Percentiles rank a stretch among this genome's conserved stretches.
Conservation (phyloP, 176 grass and related monocot genomes). For the Phragmites australis region DNA sequence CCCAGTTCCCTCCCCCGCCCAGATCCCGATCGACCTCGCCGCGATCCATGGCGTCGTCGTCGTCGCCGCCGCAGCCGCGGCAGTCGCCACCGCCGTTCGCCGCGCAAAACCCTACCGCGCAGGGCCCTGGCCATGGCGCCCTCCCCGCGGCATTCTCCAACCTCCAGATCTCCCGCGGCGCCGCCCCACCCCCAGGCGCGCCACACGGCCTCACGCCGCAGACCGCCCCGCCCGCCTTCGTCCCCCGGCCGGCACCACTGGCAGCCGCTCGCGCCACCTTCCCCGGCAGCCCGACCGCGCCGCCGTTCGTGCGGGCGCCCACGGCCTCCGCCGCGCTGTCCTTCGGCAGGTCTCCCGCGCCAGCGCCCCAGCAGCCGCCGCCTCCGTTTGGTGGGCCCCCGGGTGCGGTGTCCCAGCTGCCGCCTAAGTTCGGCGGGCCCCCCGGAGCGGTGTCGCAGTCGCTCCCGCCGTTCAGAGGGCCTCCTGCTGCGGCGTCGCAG, state of each 20-base stretch:
- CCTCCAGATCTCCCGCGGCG: slow-evolving; percentile 57
- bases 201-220: slow-evolving; percentile 36
- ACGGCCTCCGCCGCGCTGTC: not conserved
- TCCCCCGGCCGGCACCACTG: slow-evolving; percentile 20
- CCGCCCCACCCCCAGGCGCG: not conserved
- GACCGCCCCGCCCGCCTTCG: slow-evolving; percentile 32
- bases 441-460: not conserved
- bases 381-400: slow-evolving; percentile 31
- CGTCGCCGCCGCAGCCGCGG: not conserved
- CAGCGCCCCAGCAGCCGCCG: not conserved
- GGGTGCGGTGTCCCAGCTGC: slow-evolving; percentile 1
- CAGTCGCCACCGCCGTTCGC: slow-evolving; percentile 19
- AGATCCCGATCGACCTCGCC: slow-evolving; percentile 50
- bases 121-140: not conserved
- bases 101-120: slow-evolving; percentile 20
- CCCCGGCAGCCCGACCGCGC: slow-evolving; percentile 14
- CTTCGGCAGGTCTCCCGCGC: slow-evolving; percentile 5
- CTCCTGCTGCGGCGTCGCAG: not conserved
- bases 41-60: slow-evolving; percentile 27
- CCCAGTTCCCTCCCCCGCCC: not conserved
- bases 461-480: not conserved
- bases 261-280: not conserved
- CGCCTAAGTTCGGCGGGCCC: slow-evolving; percentile 30
- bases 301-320: not conserved
- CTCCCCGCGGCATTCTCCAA: slow-evolving; percentile 49